Conservation (phyloP, 2,329 filamentous ascomycete genomes). For the Massarina eburnea region DNA sequence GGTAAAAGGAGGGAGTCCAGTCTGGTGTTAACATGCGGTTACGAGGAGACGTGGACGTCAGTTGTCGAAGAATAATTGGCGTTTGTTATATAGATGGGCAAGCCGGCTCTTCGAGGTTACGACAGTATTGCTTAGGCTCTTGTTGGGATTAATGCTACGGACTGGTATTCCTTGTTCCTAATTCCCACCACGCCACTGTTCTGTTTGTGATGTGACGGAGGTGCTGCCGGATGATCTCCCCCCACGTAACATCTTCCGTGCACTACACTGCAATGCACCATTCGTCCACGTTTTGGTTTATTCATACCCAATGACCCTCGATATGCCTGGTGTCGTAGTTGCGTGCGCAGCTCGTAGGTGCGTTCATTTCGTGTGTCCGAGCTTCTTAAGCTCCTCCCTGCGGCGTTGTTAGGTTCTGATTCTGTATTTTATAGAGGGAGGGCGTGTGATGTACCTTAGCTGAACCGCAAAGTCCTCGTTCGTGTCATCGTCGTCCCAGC, state of each 20-base stretch:
- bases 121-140: constrained; percentile 34
- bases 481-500: constrained; percentile 98
- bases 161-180: constrained; percentile 8
- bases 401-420: constrained; percentile 7
- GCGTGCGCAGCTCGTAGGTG: not conserved
- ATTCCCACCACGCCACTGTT: not conserved
- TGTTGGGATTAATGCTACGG: constrained; percentile 19
- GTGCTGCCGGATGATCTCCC: too few relatives aligned
- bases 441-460: constrained; percentile 68
- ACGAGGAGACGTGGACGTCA: too few relatives aligned
- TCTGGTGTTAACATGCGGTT: too few relatives aligned
- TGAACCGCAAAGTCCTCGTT: constrained; percentile 95
- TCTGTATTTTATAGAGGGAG: not conserved
- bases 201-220: constrained; percentile 10
- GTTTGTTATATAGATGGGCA: not conserved
- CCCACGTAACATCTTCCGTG: too few relatives aligned
- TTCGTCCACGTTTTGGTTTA: too few relatives aligned
- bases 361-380: constrained; percentile 65
- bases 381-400: constrained; percentile 92
- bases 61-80: not conserved
- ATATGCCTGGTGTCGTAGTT: not conserved
- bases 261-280: not conserved
- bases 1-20: not conserved
- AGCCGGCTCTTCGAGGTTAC: constrained; percentile 32
- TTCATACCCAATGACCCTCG: not conserved